These are phyloP conservation scores for Pseudoneurospora amorphoporcata DNA, from an alignment of 495 filamentous ascomycete genomes.

Conservation along the genomic window DNA sequence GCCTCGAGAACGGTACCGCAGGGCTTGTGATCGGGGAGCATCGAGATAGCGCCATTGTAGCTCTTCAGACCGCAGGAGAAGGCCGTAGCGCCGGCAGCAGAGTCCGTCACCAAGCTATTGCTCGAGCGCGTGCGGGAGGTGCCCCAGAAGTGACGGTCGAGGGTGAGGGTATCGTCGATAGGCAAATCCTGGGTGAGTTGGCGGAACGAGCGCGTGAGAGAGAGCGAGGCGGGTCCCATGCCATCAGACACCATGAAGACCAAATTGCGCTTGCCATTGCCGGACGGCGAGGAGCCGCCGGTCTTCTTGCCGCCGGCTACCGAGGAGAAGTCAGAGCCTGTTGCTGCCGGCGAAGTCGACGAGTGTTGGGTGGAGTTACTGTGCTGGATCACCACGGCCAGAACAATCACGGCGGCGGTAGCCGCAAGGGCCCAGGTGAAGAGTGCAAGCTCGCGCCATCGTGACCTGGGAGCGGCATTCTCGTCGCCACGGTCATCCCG, in stretches of 20 bases:
- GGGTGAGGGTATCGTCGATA: conserved; percentile 56
- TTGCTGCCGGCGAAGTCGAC: conserved; percentile 40
- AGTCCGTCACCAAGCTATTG: conserved; percentile 79
- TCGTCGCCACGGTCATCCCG: conserved; percentile 19
- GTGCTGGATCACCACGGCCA: conserved; percentile 67
- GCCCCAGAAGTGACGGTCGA: conserved; percentile 83
- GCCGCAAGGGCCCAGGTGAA: conserved; percentile 87
- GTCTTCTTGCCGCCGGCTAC: conserved; percentile 19
- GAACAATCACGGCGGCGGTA: conserved; percentile 63
- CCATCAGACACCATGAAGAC: conserved; percentile 99
- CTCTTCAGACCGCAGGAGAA: conserved; percentile 88
- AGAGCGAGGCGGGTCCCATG: conserved; percentile 89
- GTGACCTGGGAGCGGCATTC: conserved; percentile 17
- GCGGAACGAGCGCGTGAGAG: conserved; percentile 70
- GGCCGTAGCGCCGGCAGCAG: conserved; percentile 88
- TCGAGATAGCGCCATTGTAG: conserved; percentile 92
- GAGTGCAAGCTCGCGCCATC: conserved; percentile 50
- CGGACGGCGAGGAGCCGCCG: conserved; percentile 16
- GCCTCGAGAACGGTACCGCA: conserved; percentile 95
- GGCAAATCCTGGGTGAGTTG: conserved; percentile 59
- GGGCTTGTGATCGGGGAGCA: conserved; percentile 71
- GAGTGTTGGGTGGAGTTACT: conserved; percentile 28
- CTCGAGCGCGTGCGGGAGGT: conserved; percentile 77
- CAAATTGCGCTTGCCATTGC: conserved; percentile 72
- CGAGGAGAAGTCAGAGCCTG: conserved; percentile 63